Evolutionary conservation across 148 eudicot species (phyloP).

Genomic region (Vaccinium vitisidaea): DNA sequence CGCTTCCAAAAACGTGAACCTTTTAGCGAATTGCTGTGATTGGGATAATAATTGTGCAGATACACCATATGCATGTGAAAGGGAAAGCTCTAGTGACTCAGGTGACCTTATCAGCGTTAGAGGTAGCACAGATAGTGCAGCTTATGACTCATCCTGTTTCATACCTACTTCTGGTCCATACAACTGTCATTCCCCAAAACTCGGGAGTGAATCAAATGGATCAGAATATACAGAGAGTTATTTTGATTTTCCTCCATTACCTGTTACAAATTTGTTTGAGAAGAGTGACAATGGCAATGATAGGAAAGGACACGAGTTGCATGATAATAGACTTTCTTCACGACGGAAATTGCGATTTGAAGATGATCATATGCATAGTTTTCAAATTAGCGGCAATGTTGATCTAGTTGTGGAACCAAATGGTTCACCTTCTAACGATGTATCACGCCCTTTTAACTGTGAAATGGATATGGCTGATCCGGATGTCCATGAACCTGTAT

Average conservation of each 20-base stretch:
- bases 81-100: constrained; percentile 74
- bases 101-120: constrained; percentile 64
- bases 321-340: constrained; percentile 39
- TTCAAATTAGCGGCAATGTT: constrained; percentile 63
- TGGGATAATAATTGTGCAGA: constrained; percentile 55
- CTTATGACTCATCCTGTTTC: constrained; percentile 60
- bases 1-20: constrained; percentile 45
- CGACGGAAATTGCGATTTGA: constrained; percentile 38
- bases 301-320: constrained; percentile 39
- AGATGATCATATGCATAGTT: constrained; percentile 67
- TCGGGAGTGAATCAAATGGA: constrained; percentile 41
- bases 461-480: constrained; percentile 43
- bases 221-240: constrained; percentile 51
- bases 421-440: constrained; percentile 37
- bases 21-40: constrained; percentile 38
- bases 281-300: constrained; percentile 40
- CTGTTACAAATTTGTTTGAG: constrained; percentile 79
- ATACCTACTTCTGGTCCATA: constrained; percentile 48
- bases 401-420: constrained; percentile 74
- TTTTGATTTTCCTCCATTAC: constrained; percentile 87
- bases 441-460: constrained; percentile 36
- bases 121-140: constrained; percentile 59
- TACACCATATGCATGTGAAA: constrained; percentile 46
- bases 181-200: constrained; percentile 36
- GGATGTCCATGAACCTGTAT: constrained; percentile 31